phyloP scores from a whole-genome alignment of 2,329 filamentous ascomycete genomes.

The Botrytis pseudocinerea region DNA sequence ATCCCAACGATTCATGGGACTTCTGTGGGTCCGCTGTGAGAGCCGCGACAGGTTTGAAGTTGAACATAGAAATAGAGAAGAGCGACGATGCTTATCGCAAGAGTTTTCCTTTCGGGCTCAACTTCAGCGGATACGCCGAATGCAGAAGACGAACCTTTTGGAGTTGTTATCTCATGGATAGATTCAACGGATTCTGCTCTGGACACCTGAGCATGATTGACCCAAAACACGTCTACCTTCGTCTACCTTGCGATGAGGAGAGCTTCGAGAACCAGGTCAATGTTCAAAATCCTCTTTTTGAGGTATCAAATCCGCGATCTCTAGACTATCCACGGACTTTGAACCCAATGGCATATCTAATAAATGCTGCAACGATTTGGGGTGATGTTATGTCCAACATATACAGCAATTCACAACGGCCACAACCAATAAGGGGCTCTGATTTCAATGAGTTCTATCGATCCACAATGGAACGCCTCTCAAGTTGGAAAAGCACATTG shows the following conservation, averaged over 20 bases:
- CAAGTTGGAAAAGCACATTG: constrained; percentile 59
- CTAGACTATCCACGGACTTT: constrained; percentile 43
- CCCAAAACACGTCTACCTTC: constrained; percentile 64
- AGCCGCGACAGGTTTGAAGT: constrained; percentile 57
- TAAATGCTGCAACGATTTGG: constrained; percentile 65
- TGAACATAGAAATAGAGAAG: constrained; percentile 62
- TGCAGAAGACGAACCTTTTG: constrained; percentile 71
- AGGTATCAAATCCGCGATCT: constrained; percentile 49
- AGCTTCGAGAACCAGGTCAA: constrained; percentile 62
- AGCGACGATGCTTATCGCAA: constrained; percentile 45
- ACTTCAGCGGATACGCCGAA: constrained; percentile 60
- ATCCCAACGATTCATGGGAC: constrained; percentile 62
- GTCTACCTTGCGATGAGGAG: constrained; percentile 61
- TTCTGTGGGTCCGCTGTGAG: constrained; percentile 63
- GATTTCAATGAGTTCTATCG: constrained; percentile 51
- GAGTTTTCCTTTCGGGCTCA: constrained; percentile 58
- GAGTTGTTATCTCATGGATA: constrained; percentile 69
- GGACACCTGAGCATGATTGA: constrained; percentile 57
- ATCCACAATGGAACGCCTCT: constrained; percentile 52
- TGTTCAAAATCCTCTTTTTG: constrained; percentile 60
- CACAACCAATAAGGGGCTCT: constrained; percentile 37
- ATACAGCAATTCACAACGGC: constrained; percentile 48
- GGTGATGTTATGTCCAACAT: constrained; percentile 62
- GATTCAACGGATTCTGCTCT: constrained; percentile 60
- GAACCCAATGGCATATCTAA: constrained; percentile 56